Conservation (phyloP, 805 yeast genomes). For the Starmerella vitae region DNA sequence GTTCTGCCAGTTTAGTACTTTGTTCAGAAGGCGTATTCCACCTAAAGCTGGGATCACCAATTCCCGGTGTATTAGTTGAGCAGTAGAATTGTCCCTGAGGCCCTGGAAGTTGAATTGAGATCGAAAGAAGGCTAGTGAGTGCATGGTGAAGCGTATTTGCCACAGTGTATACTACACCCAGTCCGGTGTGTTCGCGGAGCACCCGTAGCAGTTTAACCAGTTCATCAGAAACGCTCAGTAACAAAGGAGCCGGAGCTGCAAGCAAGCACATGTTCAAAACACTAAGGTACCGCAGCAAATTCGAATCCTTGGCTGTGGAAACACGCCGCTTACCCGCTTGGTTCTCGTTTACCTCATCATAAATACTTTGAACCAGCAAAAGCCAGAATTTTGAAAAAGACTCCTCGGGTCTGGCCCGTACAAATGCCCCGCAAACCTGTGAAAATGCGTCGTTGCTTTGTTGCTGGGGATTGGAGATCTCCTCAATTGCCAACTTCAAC, state of each 20-base stretch:
- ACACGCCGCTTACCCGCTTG: conserved; percentile 66
- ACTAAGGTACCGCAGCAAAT: conserved; percentile 55
- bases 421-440: conserved; percentile 57
- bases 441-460: conserved; percentile 52
- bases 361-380: conserved; percentile 39
- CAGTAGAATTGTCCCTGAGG: conserved; percentile 30
- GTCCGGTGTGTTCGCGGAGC: conserved; percentile 37
- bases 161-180: conserved; percentile 51
- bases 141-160: conserved; percentile 55
- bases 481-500: conserved; percentile 30
- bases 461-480: conserved; percentile 42
- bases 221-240: conserved; percentile 35
- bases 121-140: conserved; percentile 42
- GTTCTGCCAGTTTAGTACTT: conserved; percentile 49
- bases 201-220: conserved; percentile 35
- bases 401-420: conserved; percentile 44
- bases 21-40: conserved; percentile 62
- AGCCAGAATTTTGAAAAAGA: conserved; percentile 36
- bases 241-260: conserved; percentile 40
- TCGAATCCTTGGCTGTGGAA: conserved; percentile 62
- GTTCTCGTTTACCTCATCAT: conserved; percentile 56
- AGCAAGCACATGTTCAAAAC: conserved; percentile 58
- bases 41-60: conserved; percentile 19
- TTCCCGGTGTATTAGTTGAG: neutral
- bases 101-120: conserved; percentile 5